Percentiles rank a stretch among this genome's conserved stretches.
Conservation (phyloP, 345 rosid species). For the Eucalyptus virginea region DNA sequence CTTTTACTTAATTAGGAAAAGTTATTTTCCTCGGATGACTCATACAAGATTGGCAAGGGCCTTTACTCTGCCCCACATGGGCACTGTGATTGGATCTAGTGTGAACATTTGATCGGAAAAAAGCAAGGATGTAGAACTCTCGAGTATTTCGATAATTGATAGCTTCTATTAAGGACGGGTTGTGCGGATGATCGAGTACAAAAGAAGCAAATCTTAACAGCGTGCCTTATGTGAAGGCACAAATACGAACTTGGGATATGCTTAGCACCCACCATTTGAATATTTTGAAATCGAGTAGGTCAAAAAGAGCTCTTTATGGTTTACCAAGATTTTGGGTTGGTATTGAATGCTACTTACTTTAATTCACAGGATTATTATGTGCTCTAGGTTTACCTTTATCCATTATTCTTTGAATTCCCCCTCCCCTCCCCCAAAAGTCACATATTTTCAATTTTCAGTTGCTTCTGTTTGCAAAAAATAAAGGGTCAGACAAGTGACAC, state of each 20-base stretch:
- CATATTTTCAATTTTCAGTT: neutral
- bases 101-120: neutral
- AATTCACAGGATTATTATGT: neutral
- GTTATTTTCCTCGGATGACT: neutral
- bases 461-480: neutral
- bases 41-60: neutral
- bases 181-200: neutral
- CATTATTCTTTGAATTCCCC: neutral
- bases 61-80: neutral
- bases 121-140: neutral
- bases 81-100: neutral
- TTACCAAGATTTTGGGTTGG: neutral
- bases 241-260: neutral
- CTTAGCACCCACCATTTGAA: neutral
- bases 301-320: neutral
- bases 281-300: neutral
- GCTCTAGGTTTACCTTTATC: neutral
- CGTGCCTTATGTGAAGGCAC: neutral
- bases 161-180: neutral
- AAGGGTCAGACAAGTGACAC: neutral
- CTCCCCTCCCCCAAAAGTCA: neutral
- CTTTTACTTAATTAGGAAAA: neutral
- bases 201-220: neutral
- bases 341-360: neutral
- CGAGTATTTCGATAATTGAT: neutral